Percentiles rank a stretch among this genome's conserved stretches.
Evolutionary conservation across 768 basidiomycete genomes (phyloP).

Genomic region (Serendipita vermifera): DNA sequence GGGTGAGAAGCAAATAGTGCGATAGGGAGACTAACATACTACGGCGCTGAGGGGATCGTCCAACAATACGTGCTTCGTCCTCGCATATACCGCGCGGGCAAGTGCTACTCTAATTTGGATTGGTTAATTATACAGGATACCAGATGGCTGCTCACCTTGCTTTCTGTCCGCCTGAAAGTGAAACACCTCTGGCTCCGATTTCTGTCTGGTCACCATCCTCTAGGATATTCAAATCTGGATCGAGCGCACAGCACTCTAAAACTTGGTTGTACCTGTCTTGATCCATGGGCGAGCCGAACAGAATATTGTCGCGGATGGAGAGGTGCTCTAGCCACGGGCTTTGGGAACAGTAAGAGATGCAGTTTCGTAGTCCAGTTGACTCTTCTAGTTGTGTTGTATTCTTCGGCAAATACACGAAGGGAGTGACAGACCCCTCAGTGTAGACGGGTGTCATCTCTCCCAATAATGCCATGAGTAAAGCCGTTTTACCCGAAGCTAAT

Average conservation of each 20-base stretch:
- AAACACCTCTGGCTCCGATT: slow-evolving; percentile 45
- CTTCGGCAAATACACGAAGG: slow-evolving; percentile 24
- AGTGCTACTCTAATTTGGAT: slow-evolving; percentile 15
- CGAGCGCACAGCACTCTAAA: slow-evolving; percentile 73
- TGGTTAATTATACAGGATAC: background rate
- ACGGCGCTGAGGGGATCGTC: slow-evolving; percentile 24
- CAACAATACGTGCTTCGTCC: slow-evolving; percentile 19
- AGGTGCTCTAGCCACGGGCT: slow-evolving; percentile 57
- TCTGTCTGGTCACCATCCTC: slow-evolving; percentile 81
- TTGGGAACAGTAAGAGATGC: slow-evolving; percentile 63
- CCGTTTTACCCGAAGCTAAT: background rate
- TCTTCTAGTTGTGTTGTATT: slow-evolving; percentile 22
- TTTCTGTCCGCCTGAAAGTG: slow-evolving; percentile 23
- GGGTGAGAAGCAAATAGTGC: background rate
- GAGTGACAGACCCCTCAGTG: slow-evolving; percentile 1
- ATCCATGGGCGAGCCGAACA: slow-evolving; percentile 57
- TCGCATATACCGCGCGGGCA: slow-evolving; percentile 22
- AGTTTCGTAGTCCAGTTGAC: slow-evolving; percentile 23
- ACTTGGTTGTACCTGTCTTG: slow-evolving; percentile 63
- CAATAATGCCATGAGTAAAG: slow-evolving; percentile 22
- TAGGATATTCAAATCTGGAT: slow-evolving; percentile 65
- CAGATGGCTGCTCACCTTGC: slow-evolving; percentile 11
- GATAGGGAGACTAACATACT: slow-evolving; percentile 8
- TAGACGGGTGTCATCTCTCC: slow-evolving; percentile 17
- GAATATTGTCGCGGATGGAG: slow-evolving; percentile 68